phyloP scores from a whole-genome alignment of 176 grass and related monocot genomes.

The Dendrocalamus sinicus region DNA sequence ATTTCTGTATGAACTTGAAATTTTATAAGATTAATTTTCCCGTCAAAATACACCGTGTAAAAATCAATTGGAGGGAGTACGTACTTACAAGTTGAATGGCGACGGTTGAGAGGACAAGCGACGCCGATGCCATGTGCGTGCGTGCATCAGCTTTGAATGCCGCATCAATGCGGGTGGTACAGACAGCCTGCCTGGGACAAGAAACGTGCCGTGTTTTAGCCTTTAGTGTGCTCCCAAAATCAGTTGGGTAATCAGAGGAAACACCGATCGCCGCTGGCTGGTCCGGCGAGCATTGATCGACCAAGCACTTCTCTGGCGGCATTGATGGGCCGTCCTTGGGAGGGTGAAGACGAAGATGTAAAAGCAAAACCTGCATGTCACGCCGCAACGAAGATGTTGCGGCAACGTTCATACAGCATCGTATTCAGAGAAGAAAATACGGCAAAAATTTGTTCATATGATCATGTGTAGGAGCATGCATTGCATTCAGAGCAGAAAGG shows the following conservation, averaged over 20 bases:
- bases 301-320: neutral
- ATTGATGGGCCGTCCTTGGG: conserved; percentile 37
- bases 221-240: conserved; percentile 40
- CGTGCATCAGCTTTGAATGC: conserved; percentile 44
- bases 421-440: neutral
- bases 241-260: conserved; percentile 1
- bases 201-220: conserved; percentile 1
- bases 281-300: neutral
- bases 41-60: too few species aligned
- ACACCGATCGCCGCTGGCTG: neutral
- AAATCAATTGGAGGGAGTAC: too few species aligned
- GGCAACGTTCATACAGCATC: neutral
- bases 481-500: neutral
- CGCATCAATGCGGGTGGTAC: conserved; percentile 50
- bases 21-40: too few species aligned
- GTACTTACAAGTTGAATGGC: too few species aligned
- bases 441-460: neutral
- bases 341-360: neutral
- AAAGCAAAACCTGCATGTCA: neutral
- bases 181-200: neutral
- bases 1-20: too few species aligned
- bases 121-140: neutral
- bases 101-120: too few species aligned
- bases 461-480: neutral
- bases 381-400: neutral